Percentiles rank a stretch among this genome's conserved stretches.
Evolutionary conservation across 1,284 basidiomycete species (phyloP).

Genomic region (Coniophora puteana): DNA sequence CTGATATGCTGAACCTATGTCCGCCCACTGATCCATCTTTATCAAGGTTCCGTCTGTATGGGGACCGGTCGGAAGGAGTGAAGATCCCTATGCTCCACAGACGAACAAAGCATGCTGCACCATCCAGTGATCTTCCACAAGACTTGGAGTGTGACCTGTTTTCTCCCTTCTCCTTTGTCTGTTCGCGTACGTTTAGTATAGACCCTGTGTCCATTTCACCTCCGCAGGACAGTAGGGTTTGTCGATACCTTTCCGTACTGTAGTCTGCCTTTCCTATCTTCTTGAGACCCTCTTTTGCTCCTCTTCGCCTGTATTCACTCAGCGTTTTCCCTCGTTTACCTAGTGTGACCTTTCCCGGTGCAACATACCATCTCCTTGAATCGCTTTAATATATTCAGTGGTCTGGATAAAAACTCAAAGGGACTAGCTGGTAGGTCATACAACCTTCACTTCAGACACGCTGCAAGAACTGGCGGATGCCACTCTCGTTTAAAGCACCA

Average conservation of each 20-base stretch:
- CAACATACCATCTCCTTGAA: slow-evolving; percentile 23
- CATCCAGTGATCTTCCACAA: too few species aligned
- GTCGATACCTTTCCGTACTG: too few species aligned
- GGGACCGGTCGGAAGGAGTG: slow-evolving; percentile 87
- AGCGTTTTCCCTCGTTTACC: too few species aligned
- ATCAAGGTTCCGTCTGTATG: slow-evolving; percentile 83
- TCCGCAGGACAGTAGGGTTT: too few species aligned
- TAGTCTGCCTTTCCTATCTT: too few species aligned
- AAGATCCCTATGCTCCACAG: slow-evolving; percentile 88
- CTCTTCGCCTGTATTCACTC: too few species aligned
- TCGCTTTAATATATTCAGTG: slow-evolving; percentile 2
- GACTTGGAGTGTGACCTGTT: slow-evolving; percentile 57
- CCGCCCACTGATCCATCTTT: slow-evolving; percentile 8
- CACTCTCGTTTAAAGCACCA: slow-evolving; percentile 51
- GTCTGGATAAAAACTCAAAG: too few species aligned
- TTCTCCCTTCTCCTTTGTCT: slow-evolving; percentile 2
- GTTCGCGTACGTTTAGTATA: too few species aligned
- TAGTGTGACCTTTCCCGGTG: slow-evolving; percentile 26
- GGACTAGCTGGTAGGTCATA: too few species aligned
- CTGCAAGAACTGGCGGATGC: slow-evolving; percentile 48
- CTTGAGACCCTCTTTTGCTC: too few species aligned
- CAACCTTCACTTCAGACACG: too few species aligned
- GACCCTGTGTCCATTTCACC: too few species aligned
- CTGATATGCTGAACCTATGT: neutral
- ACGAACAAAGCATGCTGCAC: slow-evolving; percentile 61